Conservation (phyloP, 2,329 filamentous ascomycete genomes). For the Verticillium isaacii region DNA sequence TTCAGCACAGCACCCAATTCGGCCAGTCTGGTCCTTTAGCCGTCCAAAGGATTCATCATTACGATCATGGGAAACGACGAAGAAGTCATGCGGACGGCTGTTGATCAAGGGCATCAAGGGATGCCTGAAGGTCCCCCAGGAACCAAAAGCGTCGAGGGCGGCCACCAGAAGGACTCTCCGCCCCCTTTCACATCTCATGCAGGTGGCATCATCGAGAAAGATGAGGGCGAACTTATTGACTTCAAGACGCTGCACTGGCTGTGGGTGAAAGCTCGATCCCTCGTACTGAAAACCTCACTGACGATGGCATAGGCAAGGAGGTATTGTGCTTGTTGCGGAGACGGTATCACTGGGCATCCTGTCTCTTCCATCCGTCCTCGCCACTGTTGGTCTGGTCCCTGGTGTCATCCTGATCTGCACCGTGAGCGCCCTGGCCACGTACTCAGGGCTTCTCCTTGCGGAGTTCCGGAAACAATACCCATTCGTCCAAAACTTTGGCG, state of each 20-base stretch:
- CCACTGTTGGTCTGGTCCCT: slow-evolving; percentile 65
- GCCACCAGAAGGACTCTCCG: neutral
- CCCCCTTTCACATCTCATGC: neutral
- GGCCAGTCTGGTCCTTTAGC: neutral
- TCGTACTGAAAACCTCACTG: too few relatives aligned
- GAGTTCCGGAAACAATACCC: slow-evolving; percentile 68
- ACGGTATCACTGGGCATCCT: slow-evolving; percentile 47
- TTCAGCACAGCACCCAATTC: neutral
- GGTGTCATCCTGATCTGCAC: slow-evolving; percentile 67
- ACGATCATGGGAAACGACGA: neutral
- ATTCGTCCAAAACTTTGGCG: slow-evolving; percentile 60
- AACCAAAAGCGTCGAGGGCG: neutral
- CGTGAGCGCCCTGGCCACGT: slow-evolving; percentile 63
- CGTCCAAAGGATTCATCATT: neutral
- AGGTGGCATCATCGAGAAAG: neutral
- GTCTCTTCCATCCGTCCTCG: slow-evolving; percentile 71
- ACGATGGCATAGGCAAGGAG: slow-evolving; percentile 29
- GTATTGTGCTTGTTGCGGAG: slow-evolving; percentile 36
- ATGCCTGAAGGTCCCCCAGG: neutral
- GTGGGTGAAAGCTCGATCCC: neutral
- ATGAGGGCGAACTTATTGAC: neutral
- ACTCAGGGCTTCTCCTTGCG: slow-evolving; percentile 47
- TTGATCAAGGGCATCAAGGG: neutral
- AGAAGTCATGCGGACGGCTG: neutral
- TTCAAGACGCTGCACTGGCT: neutral